A percentile compares a stretch with the other conserved stretches of the same genome.
These are phyloP conservation scores for Sporothrix brasiliensis DNA, from an alignment of 2,329 filamentous ascomycete species.

Conservation along the genomic window DNA sequence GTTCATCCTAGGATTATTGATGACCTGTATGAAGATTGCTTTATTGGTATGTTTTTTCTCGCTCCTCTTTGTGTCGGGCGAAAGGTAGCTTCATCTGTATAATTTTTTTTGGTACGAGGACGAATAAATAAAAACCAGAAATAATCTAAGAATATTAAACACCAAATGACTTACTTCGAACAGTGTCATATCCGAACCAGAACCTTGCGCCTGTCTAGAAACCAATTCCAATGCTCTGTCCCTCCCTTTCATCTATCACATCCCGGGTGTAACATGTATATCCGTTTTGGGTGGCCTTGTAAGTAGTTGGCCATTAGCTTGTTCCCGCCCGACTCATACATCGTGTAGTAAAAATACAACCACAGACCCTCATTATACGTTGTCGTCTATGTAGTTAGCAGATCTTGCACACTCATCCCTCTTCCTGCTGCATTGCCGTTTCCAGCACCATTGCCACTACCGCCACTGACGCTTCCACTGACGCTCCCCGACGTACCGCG, in stretches of 20 bases:
- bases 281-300: background rate
- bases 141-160: background rate
- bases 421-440: constrained; percentile 41
- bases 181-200: too few relatives aligned
- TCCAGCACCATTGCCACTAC: constrained; percentile 32
- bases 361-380: background rate
- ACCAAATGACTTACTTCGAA: background rate
- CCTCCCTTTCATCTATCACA: background rate
- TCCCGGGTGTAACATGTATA: background rate
- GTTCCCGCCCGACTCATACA: background rate
- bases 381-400: constrained; percentile 53
- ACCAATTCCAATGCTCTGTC: background rate
- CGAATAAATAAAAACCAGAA: background rate
- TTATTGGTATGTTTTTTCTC: too few relatives aligned
- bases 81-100: too few relatives aligned
- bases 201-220: constrained; percentile 3
- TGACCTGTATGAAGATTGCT: too few relatives aligned
- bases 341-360: background rate
- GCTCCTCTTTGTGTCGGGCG: too few relatives aligned
- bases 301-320: background rate
- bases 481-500: constrained; percentile 44
- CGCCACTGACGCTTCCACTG: constrained; percentile 44
- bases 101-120: too few relatives aligned
- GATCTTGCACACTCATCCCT: constrained; percentile 58
- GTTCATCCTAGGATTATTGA: too few relatives aligned